Conservation (phyloP, 305 asterid genomes). For the Fraxinus dipetala region DNA sequence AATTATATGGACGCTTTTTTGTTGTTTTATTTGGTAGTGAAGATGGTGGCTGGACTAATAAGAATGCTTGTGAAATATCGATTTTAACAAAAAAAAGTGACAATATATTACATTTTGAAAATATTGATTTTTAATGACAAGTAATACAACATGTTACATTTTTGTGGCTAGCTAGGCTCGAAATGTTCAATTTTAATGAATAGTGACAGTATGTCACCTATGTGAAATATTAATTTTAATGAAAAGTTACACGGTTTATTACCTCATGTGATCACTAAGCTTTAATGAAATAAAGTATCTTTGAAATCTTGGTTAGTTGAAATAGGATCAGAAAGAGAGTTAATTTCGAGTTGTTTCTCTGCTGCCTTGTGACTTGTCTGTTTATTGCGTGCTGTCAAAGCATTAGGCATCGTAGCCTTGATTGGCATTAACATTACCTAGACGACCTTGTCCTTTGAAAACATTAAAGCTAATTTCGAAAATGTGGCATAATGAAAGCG, state of each 20-base stretch:
- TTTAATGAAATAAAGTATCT: neutral
- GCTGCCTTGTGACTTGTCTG: slow-evolving; percentile 39
- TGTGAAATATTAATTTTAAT: neutral
- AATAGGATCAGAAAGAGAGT: slow-evolving; percentile 32
- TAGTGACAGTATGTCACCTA: neutral
- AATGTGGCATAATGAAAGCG: neutral
- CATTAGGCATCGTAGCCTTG: slow-evolving; percentile 35
- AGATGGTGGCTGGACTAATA: neutral
- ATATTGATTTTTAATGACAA: neutral
- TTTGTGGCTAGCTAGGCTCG: neutral
- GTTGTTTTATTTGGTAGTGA: neutral
- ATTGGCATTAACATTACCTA: slow-evolving; percentile 44
- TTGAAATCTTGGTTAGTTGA: slow-evolving; percentile 5
- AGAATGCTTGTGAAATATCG: neutral
- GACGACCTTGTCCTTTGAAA: slow-evolving; percentile 46
- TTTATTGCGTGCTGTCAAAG: slow-evolving; percentile 28
- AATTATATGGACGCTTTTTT: neutral
- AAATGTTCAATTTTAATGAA: neutral
- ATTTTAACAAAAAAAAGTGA: neutral
- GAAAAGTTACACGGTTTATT: neutral
- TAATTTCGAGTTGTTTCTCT: slow-evolving; percentile 40
- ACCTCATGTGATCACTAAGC: neutral
- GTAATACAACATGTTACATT: neutral
- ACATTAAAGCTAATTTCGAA: slow-evolving; percentile 70
- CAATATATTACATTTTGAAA: neutral